phyloP scores from a whole-genome alignment of 1,139 yeast species.

The Candida neerlandica region DNA sequence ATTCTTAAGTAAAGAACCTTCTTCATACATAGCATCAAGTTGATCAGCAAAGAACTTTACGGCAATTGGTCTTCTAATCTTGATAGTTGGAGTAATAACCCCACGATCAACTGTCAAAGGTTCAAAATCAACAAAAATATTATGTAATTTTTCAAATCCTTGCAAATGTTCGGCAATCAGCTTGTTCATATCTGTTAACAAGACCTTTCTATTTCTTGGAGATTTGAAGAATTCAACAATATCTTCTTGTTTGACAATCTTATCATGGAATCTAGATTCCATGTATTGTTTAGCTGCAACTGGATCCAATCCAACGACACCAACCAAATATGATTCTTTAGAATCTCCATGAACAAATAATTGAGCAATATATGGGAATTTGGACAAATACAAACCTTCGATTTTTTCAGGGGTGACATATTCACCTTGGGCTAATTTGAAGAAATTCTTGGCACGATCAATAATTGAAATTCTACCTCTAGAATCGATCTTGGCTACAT shows the following conservation, averaged over 20 bases:
- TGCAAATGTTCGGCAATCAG: constrained; percentile 28
- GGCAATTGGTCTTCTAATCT: constrained; percentile 67
- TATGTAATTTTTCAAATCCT: constrained; percentile 68
- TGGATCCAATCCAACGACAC: constrained; percentile 57
- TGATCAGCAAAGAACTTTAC: constrained; percentile 49
- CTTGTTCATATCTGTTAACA: constrained; percentile 31
- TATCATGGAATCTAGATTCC: constrained; percentile 19
- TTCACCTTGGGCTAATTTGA: constrained; percentile 49
- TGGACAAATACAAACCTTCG: constrained; percentile 39
- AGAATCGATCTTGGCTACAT: constrained; percentile 35
- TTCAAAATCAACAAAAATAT: constrained; percentile 59
- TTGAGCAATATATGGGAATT: constrained; percentile 36
- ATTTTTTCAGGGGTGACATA: constrained; percentile 47
- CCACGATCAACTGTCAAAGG: constrained; percentile 68
- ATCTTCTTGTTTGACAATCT: constrained; percentile 24
- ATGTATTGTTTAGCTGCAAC: constrained; percentile 20
- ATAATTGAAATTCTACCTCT: constrained; percentile 31
- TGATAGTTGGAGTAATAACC: constrained; percentile 74
- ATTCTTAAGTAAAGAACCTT: constrained; percentile 43
- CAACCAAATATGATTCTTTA: constrained; percentile 59
- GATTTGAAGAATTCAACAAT: constrained; percentile 31
- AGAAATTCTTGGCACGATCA: constrained; percentile 48
- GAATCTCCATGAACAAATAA: constrained; percentile 63
- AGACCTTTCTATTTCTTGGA: constrained; percentile 28
- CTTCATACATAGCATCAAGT: constrained; percentile 59